A percentile compares a stretch with the other conserved stretches of the same genome.
phyloP scores from a whole-genome alignment of 768 basidiomycete genomes.

The Termitomyces titanicus region DNA sequence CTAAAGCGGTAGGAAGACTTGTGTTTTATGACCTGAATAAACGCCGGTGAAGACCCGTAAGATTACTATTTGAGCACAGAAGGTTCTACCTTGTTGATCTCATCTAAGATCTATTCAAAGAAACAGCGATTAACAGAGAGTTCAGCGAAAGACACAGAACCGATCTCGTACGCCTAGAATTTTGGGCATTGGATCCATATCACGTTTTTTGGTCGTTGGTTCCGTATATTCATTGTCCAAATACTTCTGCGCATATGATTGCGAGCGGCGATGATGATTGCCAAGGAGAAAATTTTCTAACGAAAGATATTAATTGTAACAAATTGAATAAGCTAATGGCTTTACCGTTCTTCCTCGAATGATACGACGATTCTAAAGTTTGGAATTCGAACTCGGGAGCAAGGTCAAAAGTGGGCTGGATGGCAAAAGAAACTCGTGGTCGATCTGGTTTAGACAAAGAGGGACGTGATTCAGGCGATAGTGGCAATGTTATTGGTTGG shows the following conservation, averaged over 20 bases:
- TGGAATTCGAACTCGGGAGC: not conserved
- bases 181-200: constrained; percentile 6
- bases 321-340: not conserved
- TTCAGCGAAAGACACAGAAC: not conserved
- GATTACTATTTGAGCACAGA: not conserved
- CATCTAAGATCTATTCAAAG: constrained; percentile 38
- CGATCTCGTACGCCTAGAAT: constrained; percentile 40
- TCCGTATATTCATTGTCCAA: not conserved
- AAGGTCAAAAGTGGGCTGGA: not conserved
- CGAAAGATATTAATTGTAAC: not conserved
- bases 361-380: not conserved
- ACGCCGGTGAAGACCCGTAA: not conserved
- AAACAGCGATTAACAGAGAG: not conserved
- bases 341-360: constrained; percentile 2
- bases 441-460: not conserved
- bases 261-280: not conserved
- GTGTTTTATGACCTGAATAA: constrained; percentile 40
- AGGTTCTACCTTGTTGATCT: constrained; percentile 42
- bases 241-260: not conserved
- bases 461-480: not conserved
- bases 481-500: not conserved
- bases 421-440: constrained; percentile 12
- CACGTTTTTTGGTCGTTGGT: not conserved
- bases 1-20: constrained; percentile 47
- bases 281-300: not conserved